These are phyloP conservation scores for Eudorina sp. DNA, from an alignment of 139 green algal genomes.

Conservation along the genomic window DNA sequence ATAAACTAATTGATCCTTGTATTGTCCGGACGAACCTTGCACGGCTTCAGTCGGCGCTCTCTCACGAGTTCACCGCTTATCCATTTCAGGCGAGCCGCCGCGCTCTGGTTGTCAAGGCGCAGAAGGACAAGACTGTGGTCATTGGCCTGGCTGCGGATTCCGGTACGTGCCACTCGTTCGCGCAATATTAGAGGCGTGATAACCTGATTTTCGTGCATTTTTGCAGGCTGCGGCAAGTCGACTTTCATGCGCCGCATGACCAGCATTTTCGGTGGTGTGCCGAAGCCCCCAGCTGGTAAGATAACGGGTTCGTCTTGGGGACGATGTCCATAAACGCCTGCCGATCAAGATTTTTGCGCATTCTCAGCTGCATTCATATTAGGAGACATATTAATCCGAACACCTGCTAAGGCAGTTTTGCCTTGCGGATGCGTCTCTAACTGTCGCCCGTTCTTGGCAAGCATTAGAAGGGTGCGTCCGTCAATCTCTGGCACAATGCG, in stretches of 20 bases:
- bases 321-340: too few species aligned
- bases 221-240: constrained; percentile 97
- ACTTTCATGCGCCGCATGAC: constrained; percentile 99
- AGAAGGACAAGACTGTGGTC: constrained; percentile 86
- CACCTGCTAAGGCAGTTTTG: too few species aligned
- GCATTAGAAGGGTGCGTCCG: too few species aligned
- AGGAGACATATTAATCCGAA: too few species aligned
- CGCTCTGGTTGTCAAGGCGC: constrained; percentile 62
- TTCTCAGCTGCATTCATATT: too few species aligned
- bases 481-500: too few species aligned
- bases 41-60: background rate
- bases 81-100: constrained; percentile 34
- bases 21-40: too few species aligned
- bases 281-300: constrained; percentile 90
- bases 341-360: too few species aligned
- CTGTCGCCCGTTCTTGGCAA: too few species aligned
- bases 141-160: constrained; percentile 98
- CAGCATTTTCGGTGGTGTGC: constrained; percentile 94
- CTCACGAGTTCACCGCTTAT: background rate
- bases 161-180: constrained; percentile 60
- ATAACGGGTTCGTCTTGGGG: too few species aligned
- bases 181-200: background rate
- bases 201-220: background rate
- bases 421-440: too few species aligned
- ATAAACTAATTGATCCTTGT: too few species aligned